Conservation (phyloP, 805 yeast species). For the Sungouiella thailandica region DNA sequence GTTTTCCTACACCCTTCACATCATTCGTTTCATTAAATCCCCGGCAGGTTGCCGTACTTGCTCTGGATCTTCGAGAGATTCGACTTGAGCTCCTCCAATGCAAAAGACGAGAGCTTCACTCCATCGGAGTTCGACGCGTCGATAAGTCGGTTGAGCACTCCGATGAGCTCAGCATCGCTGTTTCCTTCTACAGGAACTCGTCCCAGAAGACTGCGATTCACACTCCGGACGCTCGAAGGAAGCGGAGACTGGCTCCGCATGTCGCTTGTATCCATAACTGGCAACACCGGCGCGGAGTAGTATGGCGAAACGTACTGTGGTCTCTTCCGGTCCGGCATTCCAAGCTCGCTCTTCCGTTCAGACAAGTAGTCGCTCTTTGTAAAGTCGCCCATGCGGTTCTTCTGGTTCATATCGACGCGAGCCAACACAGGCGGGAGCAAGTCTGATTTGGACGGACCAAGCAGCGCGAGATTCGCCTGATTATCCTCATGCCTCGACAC, state of each 20-base stretch:
- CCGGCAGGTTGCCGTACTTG: slow-evolving; percentile 1
- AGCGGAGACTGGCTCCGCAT: neutral
- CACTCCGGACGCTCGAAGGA: neutral
- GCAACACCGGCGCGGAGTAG: neutral
- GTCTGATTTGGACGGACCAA: neutral
- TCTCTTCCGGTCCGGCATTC: neutral
- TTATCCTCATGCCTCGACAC: slow-evolving; percentile 2
- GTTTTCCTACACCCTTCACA: too few relatives aligned
- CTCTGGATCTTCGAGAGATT: slow-evolving; percentile 17
- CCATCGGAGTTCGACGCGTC: slow-evolving; percentile 17
- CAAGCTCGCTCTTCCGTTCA: too few relatives aligned
- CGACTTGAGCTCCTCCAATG: slow-evolving; percentile 23
- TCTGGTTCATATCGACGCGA: slow-evolving; percentile 1
- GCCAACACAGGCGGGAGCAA: neutral
- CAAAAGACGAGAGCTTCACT: slow-evolving; percentile 13
- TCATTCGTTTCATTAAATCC: too few relatives aligned
- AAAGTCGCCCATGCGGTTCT: neutral
- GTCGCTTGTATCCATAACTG: neutral
- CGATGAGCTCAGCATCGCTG: neutral
- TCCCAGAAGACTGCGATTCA: neutral
- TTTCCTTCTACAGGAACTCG: neutral
- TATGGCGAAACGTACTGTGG: neutral
- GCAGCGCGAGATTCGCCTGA: neutral
- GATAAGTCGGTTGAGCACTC: slow-evolving; percentile 14
- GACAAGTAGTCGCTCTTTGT: too few relatives aligned